Evolutionary conservation across 179 eudicot genomes (phyloP), one percentile per base, ranked within the genome.

Genomic region (Camellia oleifera): DNA sequence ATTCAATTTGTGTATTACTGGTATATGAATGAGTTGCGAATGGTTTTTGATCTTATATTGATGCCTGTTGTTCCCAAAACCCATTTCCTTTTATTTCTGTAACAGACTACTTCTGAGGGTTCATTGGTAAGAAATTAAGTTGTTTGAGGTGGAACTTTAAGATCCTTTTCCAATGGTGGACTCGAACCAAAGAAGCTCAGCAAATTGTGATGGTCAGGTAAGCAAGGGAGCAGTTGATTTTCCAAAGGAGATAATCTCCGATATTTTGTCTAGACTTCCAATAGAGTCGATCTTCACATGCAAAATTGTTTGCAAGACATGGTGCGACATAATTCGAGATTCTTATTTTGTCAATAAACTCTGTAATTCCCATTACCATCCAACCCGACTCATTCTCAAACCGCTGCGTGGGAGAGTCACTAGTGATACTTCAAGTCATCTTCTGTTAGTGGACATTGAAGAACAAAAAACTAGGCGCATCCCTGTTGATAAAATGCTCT

Each of bases 241-340:
- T 44, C 76, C 61, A 9, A 1, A 4, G 60, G 76, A 72, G 44
- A 72, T 52, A 18, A 18, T 53, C 7, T 18, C 61, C 53, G 76
- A 72, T 23, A 72, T 72, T 0, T 8, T 72, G 14, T 9, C 3
- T 50, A 72, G 61, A 72, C 76, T 72, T 72, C 44, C 60, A 8
- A 53, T 72, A 52, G 76, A 72, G 12, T 53, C 76, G 2, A 72
- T 72, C 61, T 50, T 72, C 45, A 53, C 15, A 9, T 72, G 76
- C 45, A 18, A 17, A 72, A 17, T 4, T 18, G 76, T 72, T 20
- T 72, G 76, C 32, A 72, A 72, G 61, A 72, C 42, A 15, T 53
- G 60, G 76, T 52, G 12, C 5, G 42, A 2, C 42, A 9, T 52
- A 4, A 72, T 14, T 50, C 76, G 3, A 53, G 42, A 50, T 53